Percentiles rank a stretch among this genome's conserved stretches.
Evolutionary conservation across 2,329 filamentous ascomycete genomes (phyloP).

Genomic region (Albifimbria verrucaria): DNA sequence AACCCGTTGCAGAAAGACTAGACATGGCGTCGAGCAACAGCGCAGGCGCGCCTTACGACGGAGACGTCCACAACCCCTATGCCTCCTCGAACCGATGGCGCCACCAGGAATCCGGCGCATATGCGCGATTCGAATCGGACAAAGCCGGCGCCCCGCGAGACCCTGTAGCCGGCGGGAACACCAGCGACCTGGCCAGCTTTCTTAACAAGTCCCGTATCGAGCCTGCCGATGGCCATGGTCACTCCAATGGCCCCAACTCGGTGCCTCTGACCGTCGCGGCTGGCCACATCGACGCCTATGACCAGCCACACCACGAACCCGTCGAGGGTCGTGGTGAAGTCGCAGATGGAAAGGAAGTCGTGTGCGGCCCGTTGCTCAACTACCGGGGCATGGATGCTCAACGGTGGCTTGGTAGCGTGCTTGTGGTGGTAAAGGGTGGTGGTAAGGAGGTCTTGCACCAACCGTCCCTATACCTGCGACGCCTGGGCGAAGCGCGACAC

Average conservation of each 20-base stretch:
- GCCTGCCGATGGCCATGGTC: conserved; percentile 26
- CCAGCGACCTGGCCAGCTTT: conserved; percentile 53
- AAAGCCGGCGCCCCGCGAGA: conserved; percentile 29
- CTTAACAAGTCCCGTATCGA: conserved; percentile 53
- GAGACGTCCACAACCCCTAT: conserved; percentile 47
- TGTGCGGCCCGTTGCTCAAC: conserved; percentile 73
- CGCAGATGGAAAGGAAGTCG: conserved; percentile 55
- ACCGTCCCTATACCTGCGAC: conserved; percentile 57
- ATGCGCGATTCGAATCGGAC: conserved; percentile 39
- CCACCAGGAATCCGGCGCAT: conserved; percentile 60
- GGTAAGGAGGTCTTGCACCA: conserved; percentile 53
- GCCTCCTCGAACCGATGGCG: conserved; percentile 58
- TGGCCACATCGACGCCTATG: conserved; percentile 26
- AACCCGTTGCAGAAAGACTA: neutral
- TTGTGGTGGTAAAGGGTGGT: conserved; percentile 76
- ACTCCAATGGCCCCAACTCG: conserved; percentile 29
- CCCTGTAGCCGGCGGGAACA: conserved; percentile 33
- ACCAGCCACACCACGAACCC: conserved; percentile 13
- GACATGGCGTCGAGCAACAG: conserved; percentile 16
- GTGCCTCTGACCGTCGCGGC: conserved; percentile 49
- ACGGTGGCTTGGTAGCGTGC: conserved; percentile 79
- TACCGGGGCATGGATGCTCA: conserved; percentile 71
- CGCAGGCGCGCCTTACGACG: conserved; percentile 17
- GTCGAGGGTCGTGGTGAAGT: conserved; percentile 14
- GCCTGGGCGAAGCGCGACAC: conserved; percentile 25